Conservation (phyloP, 2,329 filamentous ascomycete genomes). For the Lizonia empirigonia region DNA sequence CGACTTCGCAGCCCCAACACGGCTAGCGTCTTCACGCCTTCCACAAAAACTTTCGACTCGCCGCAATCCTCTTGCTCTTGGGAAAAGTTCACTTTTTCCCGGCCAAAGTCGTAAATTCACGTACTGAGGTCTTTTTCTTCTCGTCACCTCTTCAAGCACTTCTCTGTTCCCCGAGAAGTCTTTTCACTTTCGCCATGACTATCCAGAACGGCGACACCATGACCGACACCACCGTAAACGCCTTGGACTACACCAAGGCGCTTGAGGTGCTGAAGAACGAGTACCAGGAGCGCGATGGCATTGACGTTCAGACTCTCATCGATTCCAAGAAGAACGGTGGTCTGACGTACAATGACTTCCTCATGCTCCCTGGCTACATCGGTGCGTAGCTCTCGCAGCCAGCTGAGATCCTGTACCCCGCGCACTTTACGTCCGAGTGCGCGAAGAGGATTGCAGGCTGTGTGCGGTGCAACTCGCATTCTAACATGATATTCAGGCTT, state of each 20-base stretch:
- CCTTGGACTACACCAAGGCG: conserved; percentile 76
- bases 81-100: conserved; percentile 62
- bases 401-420: conserved; percentile 4
- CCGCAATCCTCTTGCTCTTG: conserved; percentile 50
- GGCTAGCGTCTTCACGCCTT: conserved; percentile 12
- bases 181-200: conserved; percentile 65
- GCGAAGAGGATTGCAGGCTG: conserved; percentile 1
- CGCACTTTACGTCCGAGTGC: conserved; percentile 4
- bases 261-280: conserved; percentile 77
- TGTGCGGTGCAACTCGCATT: conserved; percentile 7
- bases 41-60: conserved; percentile 34
- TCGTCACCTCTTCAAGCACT: conserved; percentile 23
- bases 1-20: conserved; percentile 3
- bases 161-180: conserved; percentile 42
- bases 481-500: conserved; percentile 64
- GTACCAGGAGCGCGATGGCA: conserved; percentile 81
- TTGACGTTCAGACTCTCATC: conserved; percentile 83
- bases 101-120: conserved; percentile 52
- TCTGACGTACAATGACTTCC: conserved; percentile 98
- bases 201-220: conserved; percentile 68
- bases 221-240: conserved; percentile 58
- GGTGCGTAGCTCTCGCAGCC: conserved; percentile 54
- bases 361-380: conserved; percentile 95
- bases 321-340: conserved; percentile 92
- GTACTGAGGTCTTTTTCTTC: conserved; percentile 45